Evolutionary conservation across 352 stramenopile species (phyloP).

Genomic region (Phytopythium chamaehyphon): DNA sequence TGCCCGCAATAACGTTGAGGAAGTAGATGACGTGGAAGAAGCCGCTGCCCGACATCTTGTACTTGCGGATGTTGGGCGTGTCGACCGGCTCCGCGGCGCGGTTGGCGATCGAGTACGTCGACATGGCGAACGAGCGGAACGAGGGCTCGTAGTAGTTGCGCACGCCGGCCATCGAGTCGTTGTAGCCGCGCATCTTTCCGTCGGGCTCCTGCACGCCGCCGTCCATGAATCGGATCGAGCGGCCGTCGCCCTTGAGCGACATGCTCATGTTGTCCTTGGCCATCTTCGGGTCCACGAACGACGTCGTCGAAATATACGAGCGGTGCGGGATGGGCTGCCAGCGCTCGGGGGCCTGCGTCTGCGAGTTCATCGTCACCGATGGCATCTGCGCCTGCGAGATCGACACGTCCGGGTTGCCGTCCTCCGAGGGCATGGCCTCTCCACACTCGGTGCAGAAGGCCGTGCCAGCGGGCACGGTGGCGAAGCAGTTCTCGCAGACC

Average conservation of each 20-base stretch:
- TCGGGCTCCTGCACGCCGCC: conserved; percentile 77
- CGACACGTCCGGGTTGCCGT: conserved; percentile 70
- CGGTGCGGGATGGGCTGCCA: conserved; percentile 84
- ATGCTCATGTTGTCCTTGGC: conserved; percentile 56
- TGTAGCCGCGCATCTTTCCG: conserved; percentile 81
- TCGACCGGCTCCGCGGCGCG: conserved; percentile 80
- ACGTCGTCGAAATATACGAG: conserved; percentile 83
- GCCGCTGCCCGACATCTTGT: conserved; percentile 84
- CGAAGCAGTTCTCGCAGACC: conserved; percentile 89
- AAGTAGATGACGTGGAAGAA: conserved; percentile 89
- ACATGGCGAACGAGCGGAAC: conserved; percentile 89
- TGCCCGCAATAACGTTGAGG: conserved; percentile 45
- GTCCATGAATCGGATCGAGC: conserved; percentile 88
- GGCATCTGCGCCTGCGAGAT: conserved; percentile 88
- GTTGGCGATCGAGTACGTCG: conserved; percentile 87
- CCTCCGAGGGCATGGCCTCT: conserved; percentile 77
- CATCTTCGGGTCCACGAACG: conserved; percentile 85
- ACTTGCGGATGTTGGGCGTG: conserved; percentile 89
- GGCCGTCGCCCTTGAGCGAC: conserved; percentile 70
- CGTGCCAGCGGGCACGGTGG: conserved; percentile 73
- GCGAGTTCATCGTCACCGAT: conserved; percentile 75
- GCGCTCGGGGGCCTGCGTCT: conserved; percentile 69
- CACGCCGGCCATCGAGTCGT: conserved; percentile 64
- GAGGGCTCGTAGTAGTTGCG: conserved; percentile 88
- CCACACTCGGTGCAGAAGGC: conserved; percentile 89